Evolutionary conservation across 176 grass and related monocot genomes (phyloP).

Genomic region (Aegilops umbellulata): DNA sequence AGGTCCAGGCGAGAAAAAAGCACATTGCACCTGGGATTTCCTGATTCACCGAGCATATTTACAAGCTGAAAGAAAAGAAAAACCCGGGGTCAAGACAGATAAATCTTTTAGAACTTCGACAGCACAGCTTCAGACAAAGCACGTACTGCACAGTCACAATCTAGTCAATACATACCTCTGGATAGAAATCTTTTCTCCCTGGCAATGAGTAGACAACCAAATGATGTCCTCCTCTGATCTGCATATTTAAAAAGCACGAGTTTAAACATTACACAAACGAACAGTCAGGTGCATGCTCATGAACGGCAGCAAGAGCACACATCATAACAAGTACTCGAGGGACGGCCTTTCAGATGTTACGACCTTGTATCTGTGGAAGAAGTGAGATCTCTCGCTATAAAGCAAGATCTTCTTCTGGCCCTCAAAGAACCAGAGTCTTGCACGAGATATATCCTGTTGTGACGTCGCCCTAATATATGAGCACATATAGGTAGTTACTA

Average conservation of each 20-base stretch:
- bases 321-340: neutral
- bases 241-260: slow-evolving; percentile 23
- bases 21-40: slow-evolving; percentile 56
- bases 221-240: slow-evolving; percentile 87
- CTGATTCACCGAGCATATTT: slow-evolving; percentile 80
- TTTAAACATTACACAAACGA: neutral
- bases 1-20: slow-evolving; percentile 82
- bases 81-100: neutral
- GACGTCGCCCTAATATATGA: slow-evolving; percentile 61
- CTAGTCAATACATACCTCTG: slow-evolving; percentile 55
- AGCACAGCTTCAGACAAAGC: neutral
- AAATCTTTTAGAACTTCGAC: neutral
- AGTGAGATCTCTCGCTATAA: slow-evolving; percentile 97
- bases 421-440: slow-evolving; percentile 92
- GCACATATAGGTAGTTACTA: slow-evolving; percentile 24
- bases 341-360: neutral
- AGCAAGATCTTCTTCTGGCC: slow-evolving; percentile 89
- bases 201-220: slow-evolving; percentile 82
- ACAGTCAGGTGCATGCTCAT: neutral
- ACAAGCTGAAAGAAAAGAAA: slow-evolving; percentile 59
- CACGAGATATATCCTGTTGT: slow-evolving; percentile 83
- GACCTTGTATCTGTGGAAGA: slow-evolving; percentile 97
- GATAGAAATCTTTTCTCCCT: slow-evolving; percentile 84
- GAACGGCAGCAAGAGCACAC: neutral
- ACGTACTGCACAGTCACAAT: neutral